Evolutionary conservation across 2,329 filamentous ascomycete genomes (phyloP), one percentile per base, ranked within the genome.

Genomic region (Alternaria sp.): DNA sequence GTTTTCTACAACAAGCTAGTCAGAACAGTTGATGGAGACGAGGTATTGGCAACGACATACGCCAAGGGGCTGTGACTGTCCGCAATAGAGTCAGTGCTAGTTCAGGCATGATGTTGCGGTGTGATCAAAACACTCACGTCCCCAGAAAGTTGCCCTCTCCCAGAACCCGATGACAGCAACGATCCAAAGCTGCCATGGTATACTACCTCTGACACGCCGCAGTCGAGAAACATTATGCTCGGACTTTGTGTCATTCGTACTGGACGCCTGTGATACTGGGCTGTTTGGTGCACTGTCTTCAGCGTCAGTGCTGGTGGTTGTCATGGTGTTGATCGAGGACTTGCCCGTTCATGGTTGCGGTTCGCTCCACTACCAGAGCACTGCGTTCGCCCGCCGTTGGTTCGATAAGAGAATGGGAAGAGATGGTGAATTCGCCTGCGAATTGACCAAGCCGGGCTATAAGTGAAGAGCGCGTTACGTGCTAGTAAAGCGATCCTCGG

Each of bases 1-100:
- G 68, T 83, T 83, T 64, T 83, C 80, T 82, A 46, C 7, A 10
- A 12, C 4, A 30, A 3, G 19, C n/a, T 11, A n/a, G 30, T 70
- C 30, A 70, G 62, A 23, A 13, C 21, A 17, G 10, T 26, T 15
- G 12, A 9, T 43, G 25, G 12, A 19, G 25, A 30, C 36, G n/a
- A 23, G 40, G 17, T 23, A 46, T 19, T 40, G 62, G 55, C 12
- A 51, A 4, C 21, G 49, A 67, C 73, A 21, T 69, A 78, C 74
- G 77, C 75, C 75, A 79, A 62, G 77, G 77, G 19, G 69, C 74
- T 9, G 71, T 73, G 10, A 73, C 59, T 65, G 43, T 25, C 12
- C n/a, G 26, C 10, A 9, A n/a, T 19, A 21, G 10, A 21, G 50
- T 66, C n/a, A 66, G 63, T 58, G 9, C 15, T 15, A 8, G 51